These are phyloP conservation scores for Apiosordaria backusii DNA, from an alignment of 495 filamentous ascomycete species.

Conservation along the genomic window DNA sequence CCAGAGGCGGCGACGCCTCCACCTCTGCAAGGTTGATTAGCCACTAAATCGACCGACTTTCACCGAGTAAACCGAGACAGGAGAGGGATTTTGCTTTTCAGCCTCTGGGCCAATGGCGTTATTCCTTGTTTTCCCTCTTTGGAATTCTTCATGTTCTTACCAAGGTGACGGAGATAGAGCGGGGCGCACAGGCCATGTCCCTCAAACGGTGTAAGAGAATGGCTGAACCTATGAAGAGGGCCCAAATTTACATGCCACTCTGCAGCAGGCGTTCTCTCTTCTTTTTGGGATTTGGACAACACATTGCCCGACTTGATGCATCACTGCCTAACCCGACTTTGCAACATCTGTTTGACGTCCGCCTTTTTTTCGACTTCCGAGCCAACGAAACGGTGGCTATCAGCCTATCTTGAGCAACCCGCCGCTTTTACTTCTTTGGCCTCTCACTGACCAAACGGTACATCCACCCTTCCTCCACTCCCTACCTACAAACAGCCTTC, in stretches of 20 bases:
- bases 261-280: conserved; percentile 10
- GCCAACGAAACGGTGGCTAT: conserved; percentile 31
- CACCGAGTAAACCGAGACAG: neutral
- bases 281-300: conserved; percentile 32
- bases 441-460: neutral
- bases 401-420: conserved; percentile 7
- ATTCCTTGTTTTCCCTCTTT: conserved; percentile 2
- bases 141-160: neutral
- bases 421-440: conserved; percentile 40
- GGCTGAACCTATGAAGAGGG: too few relatives aligned
- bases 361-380: conserved; percentile 21
- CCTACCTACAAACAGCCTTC: neutral
- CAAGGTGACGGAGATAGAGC: neutral
- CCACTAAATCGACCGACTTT: conserved; percentile 6
- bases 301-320: conserved; percentile 48
- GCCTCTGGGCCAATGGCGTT: conserved; percentile 13
- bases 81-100: neutral
- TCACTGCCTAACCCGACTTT: conserved; percentile 50
- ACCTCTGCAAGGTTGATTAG: neutral
- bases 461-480: neutral
- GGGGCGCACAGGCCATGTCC: conserved; percentile 16
- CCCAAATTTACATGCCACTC: neutral
- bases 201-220: conserved; percentile 13
- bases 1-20: neutral
- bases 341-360: conserved; percentile 35